Conservation (phyloP, 108 stramenopile genomes). For the Nitzschia putrida region DNA sequence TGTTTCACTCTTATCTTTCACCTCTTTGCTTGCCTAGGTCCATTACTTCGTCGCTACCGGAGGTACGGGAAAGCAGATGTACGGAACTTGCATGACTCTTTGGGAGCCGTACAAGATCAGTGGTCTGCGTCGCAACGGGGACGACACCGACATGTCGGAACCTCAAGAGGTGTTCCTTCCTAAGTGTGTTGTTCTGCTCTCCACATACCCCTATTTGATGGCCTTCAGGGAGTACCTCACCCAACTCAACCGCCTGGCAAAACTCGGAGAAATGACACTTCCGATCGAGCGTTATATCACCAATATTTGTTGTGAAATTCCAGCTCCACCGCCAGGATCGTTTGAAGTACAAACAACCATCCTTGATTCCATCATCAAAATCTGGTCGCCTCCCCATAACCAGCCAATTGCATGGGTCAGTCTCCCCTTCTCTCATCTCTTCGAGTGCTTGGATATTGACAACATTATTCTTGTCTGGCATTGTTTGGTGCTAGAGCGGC, state of each 20-base stretch:
- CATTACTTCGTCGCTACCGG: slow-evolving; percentile 85
- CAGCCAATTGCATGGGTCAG: slow-evolving; percentile 90
- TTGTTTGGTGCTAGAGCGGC: slow-evolving; percentile 81
- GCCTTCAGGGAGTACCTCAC: slow-evolving; percentile 88
- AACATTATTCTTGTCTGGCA: slow-evolving; percentile 79
- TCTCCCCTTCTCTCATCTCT: slow-evolving; percentile 79
- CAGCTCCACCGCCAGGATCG: slow-evolving; percentile 90
- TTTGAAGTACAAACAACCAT: slow-evolving; percentile 86
- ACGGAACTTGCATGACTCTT: slow-evolving; percentile 74
- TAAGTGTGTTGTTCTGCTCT: slow-evolving; percentile 88
- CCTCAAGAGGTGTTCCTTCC: slow-evolving; percentile 69
- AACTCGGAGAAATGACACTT: slow-evolving; percentile 73
- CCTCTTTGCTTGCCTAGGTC: slow-evolving; percentile 26
- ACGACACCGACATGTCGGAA: slow-evolving; percentile 14
- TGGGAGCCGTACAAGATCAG: slow-evolving; percentile 65
- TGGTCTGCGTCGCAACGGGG: slow-evolving; percentile 21
- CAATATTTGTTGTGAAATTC: slow-evolving; percentile 93
- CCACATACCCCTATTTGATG: slow-evolving; percentile 87
- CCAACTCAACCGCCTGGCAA: slow-evolving; percentile 85
- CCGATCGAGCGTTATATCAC: slow-evolving; percentile 93
- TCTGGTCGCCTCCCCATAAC: slow-evolving; percentile 88
- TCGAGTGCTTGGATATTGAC: slow-evolving; percentile 85
- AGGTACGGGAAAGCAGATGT: slow-evolving; percentile 70
- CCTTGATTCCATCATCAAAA: slow-evolving; percentile 72
- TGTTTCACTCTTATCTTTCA: neutral